Base-by-base conservation (phyloP, 2,329 filamentous ascomycete genomes). In the Periconia sp. region DNA sequence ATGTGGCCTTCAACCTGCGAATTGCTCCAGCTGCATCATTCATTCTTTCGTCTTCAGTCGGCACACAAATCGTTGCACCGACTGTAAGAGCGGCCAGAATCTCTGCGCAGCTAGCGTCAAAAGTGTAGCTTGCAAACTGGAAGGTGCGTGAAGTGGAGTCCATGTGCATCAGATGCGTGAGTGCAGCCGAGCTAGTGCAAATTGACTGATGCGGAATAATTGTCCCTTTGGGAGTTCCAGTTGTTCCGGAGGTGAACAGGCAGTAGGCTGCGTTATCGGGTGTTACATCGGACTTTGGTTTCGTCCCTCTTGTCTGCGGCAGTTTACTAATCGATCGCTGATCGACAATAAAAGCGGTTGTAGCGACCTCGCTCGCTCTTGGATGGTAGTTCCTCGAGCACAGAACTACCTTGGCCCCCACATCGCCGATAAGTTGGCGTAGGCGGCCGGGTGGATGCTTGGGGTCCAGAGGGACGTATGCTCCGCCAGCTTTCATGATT, bases 151-250 rank as follows among this genome's bases (percentile, higher is more conserved):
- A 83, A 1, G 66, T 69, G 4, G 59, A 69, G 47, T 73, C 73
- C 43, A 83, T 80, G 5, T 75, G 70, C 51, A 62, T 54, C 15
- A 50, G 48, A 30, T 36, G 57, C 13, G 59, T 63, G 30, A 67
- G 65, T 2, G 56, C 53, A 36, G 50, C 46, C 28, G 63, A 58
- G 36, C 65, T 63, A 2, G 82, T 81, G 8, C 79, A 79, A 0
- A 88, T 71, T 0, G 82, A 78, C 1, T 73, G 70, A 54, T 88
- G 85, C 5, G 81, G 81, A 43, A 86, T 81, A 23, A 85, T 81
- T 8, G 84, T 80, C 2, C 82, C 84, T 43, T 83, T 82, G 0
- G 81, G 79, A 36, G 74, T 76, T 33, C 62, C 61, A 10, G 63
- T 69, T 16, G 60, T 67, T 11, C 63, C 63, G 15, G 65, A 69